A percentile compares a stretch with the other conserved stretches of the same genome.
phyloP scores from a whole-genome alignment of 2,329 filamentous ascomycete genomes.

The Capronia epimyces region DNA sequence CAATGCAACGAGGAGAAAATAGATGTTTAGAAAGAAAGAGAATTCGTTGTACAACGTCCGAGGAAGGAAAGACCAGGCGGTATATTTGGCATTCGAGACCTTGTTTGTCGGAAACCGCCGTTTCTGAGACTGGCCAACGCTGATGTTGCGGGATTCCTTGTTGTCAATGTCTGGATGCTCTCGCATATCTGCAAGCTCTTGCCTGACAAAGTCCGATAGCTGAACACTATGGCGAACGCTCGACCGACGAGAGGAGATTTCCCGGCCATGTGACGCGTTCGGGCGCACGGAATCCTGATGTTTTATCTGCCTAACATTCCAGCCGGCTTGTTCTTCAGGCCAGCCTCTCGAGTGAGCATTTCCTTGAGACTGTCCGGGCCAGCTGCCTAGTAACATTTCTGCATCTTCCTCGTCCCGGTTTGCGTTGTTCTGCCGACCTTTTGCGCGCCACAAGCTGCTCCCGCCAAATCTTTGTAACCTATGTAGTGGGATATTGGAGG shows the following conservation, averaged over 20 bases:
- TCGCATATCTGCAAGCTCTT: slow-evolving; percentile 29
- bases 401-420: slow-evolving; percentile 59
- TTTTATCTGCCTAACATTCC: slow-evolving; percentile 28
- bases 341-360: slow-evolving; percentile 17
- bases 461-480: slow-evolving; percentile 48
- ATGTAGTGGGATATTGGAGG: slow-evolving; percentile 36
- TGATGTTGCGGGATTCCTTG: slow-evolving; percentile 63
- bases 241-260: slow-evolving; percentile 40
- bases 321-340: slow-evolving; percentile 53
- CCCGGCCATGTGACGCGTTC: slow-evolving; percentile 7
- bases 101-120: slow-evolving; percentile 81
- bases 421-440: slow-evolving; percentile 11
- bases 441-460: slow-evolving; percentile 23
- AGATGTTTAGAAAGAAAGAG: slow-evolving; percentile 99
- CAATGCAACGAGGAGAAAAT: slow-evolving; percentile 89
- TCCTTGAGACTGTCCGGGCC: slow-evolving; percentile 15
- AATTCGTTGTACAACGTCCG: slow-evolving; percentile 97
- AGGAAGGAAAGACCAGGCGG: slow-evolving; percentile 86
- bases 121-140: slow-evolving; percentile 67
- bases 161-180: slow-evolving; percentile 35
- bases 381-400: slow-evolving; percentile 54
- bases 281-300: slow-evolving; percentile 6
- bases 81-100: slow-evolving; percentile 97
- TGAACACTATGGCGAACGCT: slow-evolving; percentile 54
- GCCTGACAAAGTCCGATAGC: slow-evolving; percentile 28